These are phyloP conservation scores for Clathrospora elynae DNA, from an alignment of 2,329 filamentous ascomycete species.

Conservation along the genomic window DNA sequence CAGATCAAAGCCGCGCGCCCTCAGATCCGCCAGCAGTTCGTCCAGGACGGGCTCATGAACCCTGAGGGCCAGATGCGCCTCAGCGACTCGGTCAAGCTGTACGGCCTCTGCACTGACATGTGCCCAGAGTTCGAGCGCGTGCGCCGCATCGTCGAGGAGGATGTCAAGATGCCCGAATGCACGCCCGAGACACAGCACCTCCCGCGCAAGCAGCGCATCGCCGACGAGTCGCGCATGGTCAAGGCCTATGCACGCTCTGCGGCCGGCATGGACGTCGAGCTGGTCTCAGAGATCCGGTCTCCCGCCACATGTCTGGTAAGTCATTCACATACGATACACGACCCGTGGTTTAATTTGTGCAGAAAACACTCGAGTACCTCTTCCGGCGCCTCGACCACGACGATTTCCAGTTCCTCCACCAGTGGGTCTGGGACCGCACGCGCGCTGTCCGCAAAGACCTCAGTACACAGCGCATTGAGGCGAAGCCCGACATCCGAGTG, in stretches of 20 bases:
- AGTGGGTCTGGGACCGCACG: conserved; percentile 70
- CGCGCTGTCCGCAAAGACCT: conserved; percentile 69
- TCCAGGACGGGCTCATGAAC: conserved; percentile 47
- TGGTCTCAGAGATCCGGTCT: conserved; percentile 67
- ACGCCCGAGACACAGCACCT: conserved; percentile 44
- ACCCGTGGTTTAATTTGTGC: conserved; percentile 20
- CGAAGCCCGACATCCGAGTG: conserved; percentile 58
- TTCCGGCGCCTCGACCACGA: conserved; percentile 57
- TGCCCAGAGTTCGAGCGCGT: conserved; percentile 68
- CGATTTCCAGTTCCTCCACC: conserved; percentile 57
- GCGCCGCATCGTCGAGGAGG: conserved; percentile 65
- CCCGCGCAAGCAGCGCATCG: conserved; percentile 41
- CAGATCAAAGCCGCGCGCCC: conserved; percentile 50
- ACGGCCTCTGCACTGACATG: conserved; percentile 67
- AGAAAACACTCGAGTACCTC: conserved; percentile 53
- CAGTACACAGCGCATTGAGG: conserved; percentile 65
- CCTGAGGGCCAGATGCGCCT: conserved; percentile 64
- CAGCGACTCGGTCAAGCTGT: conserved; percentile 64
- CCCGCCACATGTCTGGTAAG: conserved; percentile 53
- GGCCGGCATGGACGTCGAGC: conserved; percentile 66
- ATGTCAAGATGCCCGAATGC: conserved; percentile 65
- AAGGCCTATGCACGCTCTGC: conserved; percentile 68
- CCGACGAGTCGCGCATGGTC: conserved; percentile 63
- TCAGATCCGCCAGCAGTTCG: conserved; percentile 48
- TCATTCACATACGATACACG: conserved; percentile 10